A percentile compares a stretch with the other conserved stretches of the same genome.
Evolutionary conservation across 225 moss, liverwort and hornwort species (phyloP).

Genomic region (Antitrichia curtipendula): DNA sequence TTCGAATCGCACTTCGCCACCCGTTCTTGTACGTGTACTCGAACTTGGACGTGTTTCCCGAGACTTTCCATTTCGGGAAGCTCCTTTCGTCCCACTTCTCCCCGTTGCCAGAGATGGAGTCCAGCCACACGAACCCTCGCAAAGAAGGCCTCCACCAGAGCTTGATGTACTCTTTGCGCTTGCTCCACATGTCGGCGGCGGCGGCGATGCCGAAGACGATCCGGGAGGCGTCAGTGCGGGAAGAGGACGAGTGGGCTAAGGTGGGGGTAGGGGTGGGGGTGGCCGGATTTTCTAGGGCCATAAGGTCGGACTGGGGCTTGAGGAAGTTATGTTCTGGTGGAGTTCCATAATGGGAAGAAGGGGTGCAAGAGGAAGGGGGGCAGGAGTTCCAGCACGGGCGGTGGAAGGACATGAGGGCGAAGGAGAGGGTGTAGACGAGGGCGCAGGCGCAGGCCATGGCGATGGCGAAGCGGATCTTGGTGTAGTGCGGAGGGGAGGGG

Average conservation of each 20-base stretch:
- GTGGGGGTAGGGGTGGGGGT: not conserved
- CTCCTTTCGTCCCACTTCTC: not conserved
- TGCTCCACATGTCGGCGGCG: conserved; percentile 30
- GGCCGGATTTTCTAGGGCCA: not conserved
- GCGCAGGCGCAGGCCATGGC: conserved; percentile 31
- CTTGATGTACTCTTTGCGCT: conserved; percentile 24
- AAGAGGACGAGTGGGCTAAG: not conserved
- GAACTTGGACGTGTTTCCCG: conserved; percentile 13
- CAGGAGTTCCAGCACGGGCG: conserved; percentile 23
- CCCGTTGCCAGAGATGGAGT: not conserved
- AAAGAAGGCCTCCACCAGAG: conserved; percentile 34
- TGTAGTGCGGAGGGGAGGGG: not conserved
- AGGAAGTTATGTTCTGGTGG: not conserved
- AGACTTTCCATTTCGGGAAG: conserved; percentile 13
- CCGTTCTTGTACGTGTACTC: conserved; percentile 37
- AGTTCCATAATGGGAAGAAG: not conserved
- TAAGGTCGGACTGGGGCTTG: not conserved
- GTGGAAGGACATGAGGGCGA: conserved; percentile 18
- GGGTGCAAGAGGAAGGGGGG: not conserved
- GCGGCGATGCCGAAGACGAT: conserved; percentile 51
- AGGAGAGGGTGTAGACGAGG: conserved; percentile 27
- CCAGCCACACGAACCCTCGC: conserved; percentile 40
- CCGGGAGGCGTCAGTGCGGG: conserved; percentile 7
- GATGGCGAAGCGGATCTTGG: conserved; percentile 7
- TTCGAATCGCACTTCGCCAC: conserved; percentile 30